phyloP scores from a whole-genome alignment of 371 early-diverging fungal genomes.

The Apophysomyces ossiformis region DNA sequence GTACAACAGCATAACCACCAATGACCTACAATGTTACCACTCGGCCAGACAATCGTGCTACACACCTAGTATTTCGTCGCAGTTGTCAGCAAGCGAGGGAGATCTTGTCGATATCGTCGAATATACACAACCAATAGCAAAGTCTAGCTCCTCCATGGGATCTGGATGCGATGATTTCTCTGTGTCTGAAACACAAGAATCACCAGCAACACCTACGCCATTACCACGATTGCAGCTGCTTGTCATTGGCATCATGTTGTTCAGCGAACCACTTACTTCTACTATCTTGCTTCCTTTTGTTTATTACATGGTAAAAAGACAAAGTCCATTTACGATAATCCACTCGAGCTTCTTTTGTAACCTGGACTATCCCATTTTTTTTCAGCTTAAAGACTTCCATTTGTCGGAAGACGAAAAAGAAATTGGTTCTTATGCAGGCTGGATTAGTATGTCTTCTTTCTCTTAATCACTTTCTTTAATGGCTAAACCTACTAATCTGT shows the following conservation, averaged over 20 bases:
- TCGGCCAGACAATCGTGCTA: too few species aligned
- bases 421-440: constrained; percentile 71
- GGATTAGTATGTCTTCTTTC: constrained; percentile 46
- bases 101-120: too few species aligned
- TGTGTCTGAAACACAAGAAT: too few species aligned
- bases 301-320: constrained; percentile 58
- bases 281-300: constrained; percentile 71
- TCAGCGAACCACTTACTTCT: constrained; percentile 69
- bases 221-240: constrained; percentile 59
- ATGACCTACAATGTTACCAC: too few species aligned
- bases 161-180: too few species aligned
- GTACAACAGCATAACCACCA: too few species aligned
- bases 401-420: constrained; percentile 65
- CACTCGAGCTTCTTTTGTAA: not conserved
- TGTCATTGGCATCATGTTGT: constrained; percentile 62
- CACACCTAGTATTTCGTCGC: too few species aligned
- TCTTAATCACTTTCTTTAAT: not conserved
- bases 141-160: too few species aligned
- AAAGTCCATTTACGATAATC: not conserved
- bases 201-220: constrained; percentile 33
- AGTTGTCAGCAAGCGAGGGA: too few species aligned
- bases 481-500: too few species aligned
- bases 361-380: not conserved
- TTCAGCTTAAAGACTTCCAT: constrained; percentile 61
- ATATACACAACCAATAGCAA: too few species aligned